Percentiles rank a stretch among this genome's conserved stretches.
Conservation (phyloP, 2,329 filamentous ascomycete species). For the Pseudophaeomoniella oleicola region DNA sequence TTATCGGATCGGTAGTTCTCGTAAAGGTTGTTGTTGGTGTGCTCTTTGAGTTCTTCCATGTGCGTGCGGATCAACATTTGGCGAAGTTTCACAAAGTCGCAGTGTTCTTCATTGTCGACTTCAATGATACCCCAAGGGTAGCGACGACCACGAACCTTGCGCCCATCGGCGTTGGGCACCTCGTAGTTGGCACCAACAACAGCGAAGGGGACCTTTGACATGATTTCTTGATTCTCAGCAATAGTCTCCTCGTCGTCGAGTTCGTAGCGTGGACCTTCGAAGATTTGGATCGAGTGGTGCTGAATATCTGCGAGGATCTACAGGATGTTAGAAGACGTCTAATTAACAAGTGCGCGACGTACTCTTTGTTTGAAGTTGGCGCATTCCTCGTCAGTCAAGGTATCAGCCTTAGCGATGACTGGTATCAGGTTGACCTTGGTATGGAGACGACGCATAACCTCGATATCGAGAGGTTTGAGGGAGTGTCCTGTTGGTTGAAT, state of each 20-base stretch:
- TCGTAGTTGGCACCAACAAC: constrained; percentile 95
- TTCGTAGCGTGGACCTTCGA: constrained; percentile 95
- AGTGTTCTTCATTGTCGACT: constrained; percentile 99
- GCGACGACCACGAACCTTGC: constrained; percentile 86
- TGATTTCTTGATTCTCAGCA: constrained; percentile 99
- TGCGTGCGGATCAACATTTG: constrained; percentile 99
- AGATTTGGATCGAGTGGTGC: constrained; percentile 96
- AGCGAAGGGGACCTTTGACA: constrained; percentile 98
- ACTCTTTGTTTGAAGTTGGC: constrained; percentile 89
- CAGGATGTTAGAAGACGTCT: constrained; percentile 12
- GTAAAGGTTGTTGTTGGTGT: constrained; percentile 97
- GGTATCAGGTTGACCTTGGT: constrained; percentile 99
- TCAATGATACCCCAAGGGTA: constrained; percentile 99
- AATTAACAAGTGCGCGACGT: constrained; percentile 27
- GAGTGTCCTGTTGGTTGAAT: constrained; percentile 98
- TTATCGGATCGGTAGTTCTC: constrained; percentile 99
- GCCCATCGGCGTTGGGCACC: constrained; percentile 78
- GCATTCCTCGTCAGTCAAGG: constrained; percentile 93
- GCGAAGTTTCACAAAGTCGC: constrained; percentile 98
- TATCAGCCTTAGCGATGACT: constrained; percentile 97
- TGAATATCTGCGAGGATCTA: constrained; percentile 95
- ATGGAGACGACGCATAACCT: constrained; percentile 98
- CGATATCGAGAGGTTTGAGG: constrained; percentile 93
- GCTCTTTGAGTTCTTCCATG: constrained; percentile 99
- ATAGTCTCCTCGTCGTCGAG: constrained; percentile 99